These are phyloP conservation scores for Chlamydomonas sp. DNA, from an alignment of 139 green algal species.

Conservation along the genomic window DNA sequence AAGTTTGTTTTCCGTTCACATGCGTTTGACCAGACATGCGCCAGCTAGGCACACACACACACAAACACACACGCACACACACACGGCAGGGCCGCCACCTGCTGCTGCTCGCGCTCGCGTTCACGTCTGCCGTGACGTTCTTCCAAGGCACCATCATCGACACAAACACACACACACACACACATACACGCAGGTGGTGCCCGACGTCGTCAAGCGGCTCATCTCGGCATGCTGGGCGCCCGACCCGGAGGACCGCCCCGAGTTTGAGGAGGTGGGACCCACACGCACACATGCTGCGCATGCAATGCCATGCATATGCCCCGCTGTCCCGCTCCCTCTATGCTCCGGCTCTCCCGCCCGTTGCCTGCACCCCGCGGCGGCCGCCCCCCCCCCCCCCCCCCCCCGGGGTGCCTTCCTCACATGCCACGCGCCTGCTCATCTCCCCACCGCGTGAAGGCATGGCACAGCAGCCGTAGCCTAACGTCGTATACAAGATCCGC, in stretches of 20 bases:
- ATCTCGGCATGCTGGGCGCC: slow-evolving; percentile 53
- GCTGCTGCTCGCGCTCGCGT: no score
- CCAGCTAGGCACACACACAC: neutral
- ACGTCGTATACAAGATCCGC: no score
- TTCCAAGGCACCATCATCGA: neutral
- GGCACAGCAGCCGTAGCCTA: no score
- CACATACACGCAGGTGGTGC: slow-evolving; percentile 25
- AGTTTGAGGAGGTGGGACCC: slow-evolving; percentile 34
- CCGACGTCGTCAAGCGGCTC: slow-evolving; percentile 34
- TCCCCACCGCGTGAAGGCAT: no score
- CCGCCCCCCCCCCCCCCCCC: no score
- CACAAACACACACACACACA: slow-evolving; percentile 2
- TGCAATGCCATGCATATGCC: neutral
- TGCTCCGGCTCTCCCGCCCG: no score
- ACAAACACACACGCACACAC: neutral
- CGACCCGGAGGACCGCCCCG: slow-evolving; percentile 41
- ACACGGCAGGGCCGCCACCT: no score
- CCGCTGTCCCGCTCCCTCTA: neutral
- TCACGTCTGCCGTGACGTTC: neutral
- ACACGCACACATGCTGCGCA: neutral
- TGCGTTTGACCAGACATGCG: no score
- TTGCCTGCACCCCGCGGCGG: no score
- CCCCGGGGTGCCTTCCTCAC: no score
- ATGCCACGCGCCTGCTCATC: no score
- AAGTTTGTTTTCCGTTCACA: neutral